phyloP scores from a whole-genome alignment of 768 basidiomycete genomes.

The Suillus weaverae region DNA sequence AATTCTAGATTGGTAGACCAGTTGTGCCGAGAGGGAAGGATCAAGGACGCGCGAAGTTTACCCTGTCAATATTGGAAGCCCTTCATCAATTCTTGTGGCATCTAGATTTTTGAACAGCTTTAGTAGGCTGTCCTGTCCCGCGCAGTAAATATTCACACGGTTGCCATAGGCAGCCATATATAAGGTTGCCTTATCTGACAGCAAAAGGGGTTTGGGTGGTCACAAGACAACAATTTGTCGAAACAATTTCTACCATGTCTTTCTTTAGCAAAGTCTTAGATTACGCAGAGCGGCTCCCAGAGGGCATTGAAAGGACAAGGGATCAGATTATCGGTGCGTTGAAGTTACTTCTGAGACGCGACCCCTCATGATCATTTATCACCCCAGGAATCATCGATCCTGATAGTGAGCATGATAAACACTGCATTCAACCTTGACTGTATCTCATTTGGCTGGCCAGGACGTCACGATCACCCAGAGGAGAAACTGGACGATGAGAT shows the following conservation, averaged over 20 bases:
- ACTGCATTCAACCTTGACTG: not conserved
- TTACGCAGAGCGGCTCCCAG: slow-evolving; percentile 38
- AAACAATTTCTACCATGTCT: slow-evolving; percentile 32
- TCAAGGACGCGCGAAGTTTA: not conserved
- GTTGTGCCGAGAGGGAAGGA: not conserved
- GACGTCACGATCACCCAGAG: slow-evolving; percentile 74
- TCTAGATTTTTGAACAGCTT: not conserved
- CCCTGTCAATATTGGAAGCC: not conserved
- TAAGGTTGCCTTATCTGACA: not conserved
- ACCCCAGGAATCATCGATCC: slow-evolving; percentile 33
- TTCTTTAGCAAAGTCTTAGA: slow-evolving; percentile 39
- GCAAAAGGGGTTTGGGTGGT: not conserved
- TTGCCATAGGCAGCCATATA: not conserved
- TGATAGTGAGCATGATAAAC: slow-evolving; percentile 29
- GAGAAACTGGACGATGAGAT: slow-evolving; percentile 73
- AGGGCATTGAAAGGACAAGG: slow-evolving; percentile 36
- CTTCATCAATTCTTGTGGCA: not conserved
- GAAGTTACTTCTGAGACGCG: not conserved
- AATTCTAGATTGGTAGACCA: not conserved
- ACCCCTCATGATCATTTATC: not conserved
- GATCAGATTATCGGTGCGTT: slow-evolving; percentile 38
- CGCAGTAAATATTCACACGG: not conserved
- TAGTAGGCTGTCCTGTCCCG: not conserved
- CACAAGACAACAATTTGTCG: not conserved
- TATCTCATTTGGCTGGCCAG: slow-evolving; percentile 18